These are phyloP conservation scores for Leccinum disarticulatum DNA, from an alignment of 768 basidiomycete genomes.

Conservation along the genomic window DNA sequence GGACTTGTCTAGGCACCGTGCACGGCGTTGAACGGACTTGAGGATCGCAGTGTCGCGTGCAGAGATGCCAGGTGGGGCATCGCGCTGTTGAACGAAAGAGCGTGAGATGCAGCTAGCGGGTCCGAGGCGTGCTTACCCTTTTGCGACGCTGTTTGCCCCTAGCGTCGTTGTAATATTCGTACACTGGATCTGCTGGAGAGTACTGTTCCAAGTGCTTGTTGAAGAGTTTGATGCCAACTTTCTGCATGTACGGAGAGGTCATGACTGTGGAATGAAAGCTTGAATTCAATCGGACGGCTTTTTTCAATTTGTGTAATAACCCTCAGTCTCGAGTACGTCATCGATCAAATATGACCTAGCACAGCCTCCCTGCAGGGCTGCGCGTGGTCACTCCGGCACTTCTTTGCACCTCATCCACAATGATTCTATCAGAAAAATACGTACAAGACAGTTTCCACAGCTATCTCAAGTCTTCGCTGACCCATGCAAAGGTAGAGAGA, in stretches of 20 bases:
- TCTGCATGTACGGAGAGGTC: conserved; percentile 32
- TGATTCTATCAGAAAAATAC: conserved; percentile 55
- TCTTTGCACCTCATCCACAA: conserved; percentile 3
- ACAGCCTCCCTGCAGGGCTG: conserved; percentile 4
- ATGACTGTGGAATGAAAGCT: conserved; percentile 5
- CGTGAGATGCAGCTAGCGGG: conserved; percentile 6
- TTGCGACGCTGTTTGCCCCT: conserved; percentile 32
- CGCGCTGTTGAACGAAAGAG: conserved; percentile 49
- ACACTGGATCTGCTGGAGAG: conserved; percentile 70
- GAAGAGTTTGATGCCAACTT: conserved; percentile 61
- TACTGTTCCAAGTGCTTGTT: conserved; percentile 64
- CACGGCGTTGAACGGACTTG: conserved; percentile 69
- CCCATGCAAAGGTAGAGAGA: conserved; percentile 73
- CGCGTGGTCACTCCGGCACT: neutral
- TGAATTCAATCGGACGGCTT: neutral
- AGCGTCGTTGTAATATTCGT: conserved; percentile 42
- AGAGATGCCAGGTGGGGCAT: conserved; percentile 73
- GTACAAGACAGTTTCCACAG: conserved; percentile 81
- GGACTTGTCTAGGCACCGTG: conserved; percentile 86
- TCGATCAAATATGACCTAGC: neutral
- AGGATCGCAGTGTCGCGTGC: conserved; percentile 73
- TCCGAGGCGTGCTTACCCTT: conserved; percentile 33
- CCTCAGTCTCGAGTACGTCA: conserved; percentile 15
- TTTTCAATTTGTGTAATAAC: neutral
- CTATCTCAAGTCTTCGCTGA: conserved; percentile 76